These are phyloP conservation scores for Solanum infundibuliforme DNA, from an alignment of 257 asterid species.

Conservation along the genomic window DNA sequence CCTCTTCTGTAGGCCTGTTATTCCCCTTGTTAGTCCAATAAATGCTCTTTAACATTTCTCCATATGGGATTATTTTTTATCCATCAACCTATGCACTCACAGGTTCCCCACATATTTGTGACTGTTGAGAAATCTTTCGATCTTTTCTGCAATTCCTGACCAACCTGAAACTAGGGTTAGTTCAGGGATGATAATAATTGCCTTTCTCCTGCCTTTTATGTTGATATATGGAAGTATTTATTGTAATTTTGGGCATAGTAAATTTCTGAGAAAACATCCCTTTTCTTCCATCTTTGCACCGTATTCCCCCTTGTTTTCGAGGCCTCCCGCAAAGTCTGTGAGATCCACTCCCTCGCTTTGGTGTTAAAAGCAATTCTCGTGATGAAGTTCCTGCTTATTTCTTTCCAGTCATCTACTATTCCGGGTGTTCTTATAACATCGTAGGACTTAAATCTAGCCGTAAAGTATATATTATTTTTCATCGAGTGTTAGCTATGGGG, in stretches of 20 bases:
- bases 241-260: neutral
- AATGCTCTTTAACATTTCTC: too few relatives aligned
- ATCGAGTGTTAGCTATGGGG: too few relatives aligned
- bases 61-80: neutral
- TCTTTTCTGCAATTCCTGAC: neutral
- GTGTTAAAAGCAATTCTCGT: neutral
- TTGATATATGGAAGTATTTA: too few relatives aligned
- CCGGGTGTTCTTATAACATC: neutral
- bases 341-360: neutral
- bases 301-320: neutral
- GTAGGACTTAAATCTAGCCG: neutral
- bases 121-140: neutral
- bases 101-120: neutral
- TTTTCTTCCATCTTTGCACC: neutral
- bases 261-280: neutral
- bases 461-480: too few relatives aligned
- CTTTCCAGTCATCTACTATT: neutral
- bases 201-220: neutral
- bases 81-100: neutral
- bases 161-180: neutral
- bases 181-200: neutral
- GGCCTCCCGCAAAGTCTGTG: neutral
- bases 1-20: neutral
- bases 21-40: neutral
- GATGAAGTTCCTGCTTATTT: neutral